Percentiles rank a stretch among this genome's conserved stretches.
These are phyloP conservation scores for Colletotrichum zoysiae DNA, from an alignment of 2,329 filamentous ascomycete genomes.

Conservation along the genomic window DNA sequence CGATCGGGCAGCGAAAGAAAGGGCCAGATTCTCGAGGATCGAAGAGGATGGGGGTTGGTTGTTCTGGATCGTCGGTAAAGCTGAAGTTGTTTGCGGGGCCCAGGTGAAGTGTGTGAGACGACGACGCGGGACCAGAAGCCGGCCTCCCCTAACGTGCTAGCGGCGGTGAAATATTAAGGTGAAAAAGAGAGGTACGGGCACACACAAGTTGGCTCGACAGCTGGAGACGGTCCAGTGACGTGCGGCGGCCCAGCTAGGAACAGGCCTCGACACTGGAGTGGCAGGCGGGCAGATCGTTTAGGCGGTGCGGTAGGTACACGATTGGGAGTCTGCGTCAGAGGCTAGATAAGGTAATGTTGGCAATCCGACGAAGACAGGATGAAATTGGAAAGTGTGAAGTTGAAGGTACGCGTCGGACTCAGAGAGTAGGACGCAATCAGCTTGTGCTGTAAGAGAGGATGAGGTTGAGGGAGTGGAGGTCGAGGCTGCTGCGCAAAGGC, in stretches of 20 bases:
- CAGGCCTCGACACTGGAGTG: constrained; percentile 34
- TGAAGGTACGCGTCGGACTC: constrained; percentile 27
- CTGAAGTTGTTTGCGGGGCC: constrained; percentile 44
- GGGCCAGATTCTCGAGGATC: constrained; percentile 31
- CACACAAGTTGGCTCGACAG: constrained; percentile 36
- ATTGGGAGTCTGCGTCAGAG: neutral
- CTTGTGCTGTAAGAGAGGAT: constrained; percentile 20
- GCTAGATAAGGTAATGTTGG: constrained; percentile 21
- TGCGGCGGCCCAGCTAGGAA: constrained; percentile 36
- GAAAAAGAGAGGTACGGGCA: constrained; percentile 28
- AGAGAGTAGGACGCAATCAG: neutral
- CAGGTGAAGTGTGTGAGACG: constrained; percentile 43
- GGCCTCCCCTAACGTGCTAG: constrained; percentile 41
- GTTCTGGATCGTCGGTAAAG: constrained; percentile 41
- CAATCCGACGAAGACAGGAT: constrained; percentile 19
- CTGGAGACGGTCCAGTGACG: constrained; percentile 40
- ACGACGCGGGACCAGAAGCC: constrained; percentile 42
- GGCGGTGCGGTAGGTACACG: constrained; percentile 8
- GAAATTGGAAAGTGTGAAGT: constrained; percentile 23
- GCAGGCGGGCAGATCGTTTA: constrained; percentile 22
- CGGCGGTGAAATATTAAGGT: constrained; percentile 42
- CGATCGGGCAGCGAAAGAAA: constrained; percentile 34
- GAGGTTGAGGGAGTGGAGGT: constrained; percentile 33
- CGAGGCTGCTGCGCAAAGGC: constrained; percentile 25
- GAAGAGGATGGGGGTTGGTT: constrained; percentile 22